Evolutionary conservation across 805 yeast species (phyloP).

Genomic region (Candida michaelii): DNA sequence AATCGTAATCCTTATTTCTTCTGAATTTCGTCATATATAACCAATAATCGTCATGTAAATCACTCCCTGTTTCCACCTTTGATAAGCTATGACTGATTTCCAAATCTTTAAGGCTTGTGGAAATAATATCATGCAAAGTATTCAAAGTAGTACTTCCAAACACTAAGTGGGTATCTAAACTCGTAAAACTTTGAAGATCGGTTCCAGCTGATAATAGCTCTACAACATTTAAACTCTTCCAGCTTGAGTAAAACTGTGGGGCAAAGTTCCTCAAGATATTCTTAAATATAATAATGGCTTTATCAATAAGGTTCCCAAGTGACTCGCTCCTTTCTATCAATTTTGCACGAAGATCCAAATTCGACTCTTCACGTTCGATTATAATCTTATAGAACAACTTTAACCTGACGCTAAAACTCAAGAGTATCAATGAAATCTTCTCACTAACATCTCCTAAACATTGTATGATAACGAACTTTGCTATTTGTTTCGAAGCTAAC

Average conservation of each 20-base stretch:
- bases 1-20: neutral
- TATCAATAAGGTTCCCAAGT: conserved; percentile 14
- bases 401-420: conserved; percentile 16
- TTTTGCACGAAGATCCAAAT: neutral
- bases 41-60: neutral
- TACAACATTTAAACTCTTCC: conserved; percentile 60
- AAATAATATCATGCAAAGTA: neutral
- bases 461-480: conserved; percentile 34
- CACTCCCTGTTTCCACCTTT: neutral
- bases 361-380: neutral
- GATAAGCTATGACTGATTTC: neutral
- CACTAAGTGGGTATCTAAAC: conserved; percentile 6
- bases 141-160: conserved; percentile 9
- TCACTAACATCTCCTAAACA: conserved; percentile 35
- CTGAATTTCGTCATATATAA: neutral
- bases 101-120: neutral
- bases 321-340: conserved; percentile 4
- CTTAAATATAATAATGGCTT: conserved; percentile 18
- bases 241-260: conserved; percentile 56
- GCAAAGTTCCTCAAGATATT: conserved; percentile 36
- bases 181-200: conserved; percentile 16
- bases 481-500: conserved; percentile 17
- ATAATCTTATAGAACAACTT: conserved; percentile 9
- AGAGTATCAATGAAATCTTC: conserved; percentile 26
- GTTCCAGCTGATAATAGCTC: conserved; percentile 36